A percentile compares a stretch with the other conserved stretches of the same genome.
Conservation (phyloP, 2,329 filamentous ascomycete species). For the Fusarium sp. region DNA sequence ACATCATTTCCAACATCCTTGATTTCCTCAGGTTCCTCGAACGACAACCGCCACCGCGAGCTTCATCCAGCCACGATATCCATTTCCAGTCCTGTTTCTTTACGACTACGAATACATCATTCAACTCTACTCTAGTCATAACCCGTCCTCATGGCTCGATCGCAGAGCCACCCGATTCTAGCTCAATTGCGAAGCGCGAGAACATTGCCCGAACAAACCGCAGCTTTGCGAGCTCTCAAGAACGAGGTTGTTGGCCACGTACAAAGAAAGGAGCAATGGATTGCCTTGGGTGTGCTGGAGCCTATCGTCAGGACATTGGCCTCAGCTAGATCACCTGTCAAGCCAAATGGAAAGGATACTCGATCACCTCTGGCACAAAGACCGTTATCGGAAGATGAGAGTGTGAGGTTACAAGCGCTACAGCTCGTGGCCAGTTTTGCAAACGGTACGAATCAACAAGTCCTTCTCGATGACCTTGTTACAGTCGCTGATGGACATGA, state of each 20-base stretch:
- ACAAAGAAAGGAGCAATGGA: constrained; percentile 84
- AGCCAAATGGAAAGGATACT: constrained; percentile 55
- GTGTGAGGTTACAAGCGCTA: constrained; percentile 79
- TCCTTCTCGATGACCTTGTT: neutral
- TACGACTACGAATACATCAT: neutral
- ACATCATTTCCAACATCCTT: constrained; percentile 27
- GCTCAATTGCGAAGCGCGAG: constrained; percentile 67
- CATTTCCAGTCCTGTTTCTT: constrained; percentile 2
- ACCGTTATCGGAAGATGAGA: constrained; percentile 69
- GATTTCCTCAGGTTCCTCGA: constrained; percentile 18
- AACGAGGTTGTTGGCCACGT: constrained; percentile 90
- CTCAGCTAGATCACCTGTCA: constrained; percentile 48
- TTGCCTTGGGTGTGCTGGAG: constrained; percentile 75
- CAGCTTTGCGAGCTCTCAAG: constrained; percentile 78
- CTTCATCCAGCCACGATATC: constrained; percentile 17
- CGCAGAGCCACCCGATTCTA: constrained; percentile 64
- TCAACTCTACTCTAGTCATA: constrained; percentile 4
- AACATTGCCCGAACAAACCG: constrained; percentile 62
- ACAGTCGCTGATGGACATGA: constrained; percentile 30
- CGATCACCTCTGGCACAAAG: constrained; percentile 49
- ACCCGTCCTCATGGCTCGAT: constrained; percentile 61
- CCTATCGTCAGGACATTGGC: constrained; percentile 63
- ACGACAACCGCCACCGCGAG: constrained; percentile 20
- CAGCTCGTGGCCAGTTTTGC: constrained; percentile 88
- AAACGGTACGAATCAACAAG: constrained; percentile 70